Percentiles rank a stretch among this genome's conserved stretches.
phyloP scores from a whole-genome alignment of 208 protist genomes.

The Leptomonas seymouri region DNA sequence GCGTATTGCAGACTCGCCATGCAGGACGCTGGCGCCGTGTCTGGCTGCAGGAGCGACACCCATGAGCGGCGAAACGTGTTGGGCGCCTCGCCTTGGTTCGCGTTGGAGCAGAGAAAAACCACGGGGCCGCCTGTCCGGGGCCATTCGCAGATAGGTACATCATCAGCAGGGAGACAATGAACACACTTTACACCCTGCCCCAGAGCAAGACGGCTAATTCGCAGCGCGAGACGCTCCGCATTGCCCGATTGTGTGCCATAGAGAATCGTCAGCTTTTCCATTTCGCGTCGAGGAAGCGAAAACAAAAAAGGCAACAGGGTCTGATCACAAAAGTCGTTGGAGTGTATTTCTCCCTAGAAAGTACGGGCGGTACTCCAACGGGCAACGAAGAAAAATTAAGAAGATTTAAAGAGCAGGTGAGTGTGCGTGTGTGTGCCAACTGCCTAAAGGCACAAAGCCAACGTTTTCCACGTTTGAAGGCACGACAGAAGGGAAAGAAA shows the following conservation, averaged over 20 bases:
- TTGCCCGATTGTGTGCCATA: slow-evolving; percentile 87
- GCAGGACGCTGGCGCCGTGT: slow-evolving; percentile 22
- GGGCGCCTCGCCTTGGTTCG: slow-evolving; percentile 86
- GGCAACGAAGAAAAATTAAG: background rate
- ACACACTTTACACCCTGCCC: slow-evolving; percentile 47
- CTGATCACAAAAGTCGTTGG: no score
- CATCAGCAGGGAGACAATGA: slow-evolving; percentile 66
- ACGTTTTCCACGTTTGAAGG: no score
- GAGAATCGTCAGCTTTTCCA: slow-evolving; percentile 54
- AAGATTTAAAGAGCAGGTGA: no score
- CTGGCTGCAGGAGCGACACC: slow-evolving; percentile 47
- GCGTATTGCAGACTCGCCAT: slow-evolving; percentile 76
- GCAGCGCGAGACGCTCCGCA: slow-evolving; percentile 69
- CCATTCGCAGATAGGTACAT: slow-evolving; percentile 58
- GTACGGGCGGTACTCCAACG: no score
- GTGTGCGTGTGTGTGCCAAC: no score
- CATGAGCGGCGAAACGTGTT: slow-evolving; percentile 77
- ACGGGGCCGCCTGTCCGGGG: slow-evolving; percentile 35
- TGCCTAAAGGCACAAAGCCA: no score
- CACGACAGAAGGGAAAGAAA: no score
- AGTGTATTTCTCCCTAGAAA: no score
- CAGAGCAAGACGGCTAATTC: slow-evolving; percentile 59
- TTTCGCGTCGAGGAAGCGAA: background rate
- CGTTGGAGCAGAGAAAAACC: slow-evolving; percentile 77
- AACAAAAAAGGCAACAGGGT: no score